These are phyloP conservation scores for Fusarium fracticaudum DNA, from an alignment of 2,329 filamentous ascomycete species.

Conservation along the genomic window DNA sequence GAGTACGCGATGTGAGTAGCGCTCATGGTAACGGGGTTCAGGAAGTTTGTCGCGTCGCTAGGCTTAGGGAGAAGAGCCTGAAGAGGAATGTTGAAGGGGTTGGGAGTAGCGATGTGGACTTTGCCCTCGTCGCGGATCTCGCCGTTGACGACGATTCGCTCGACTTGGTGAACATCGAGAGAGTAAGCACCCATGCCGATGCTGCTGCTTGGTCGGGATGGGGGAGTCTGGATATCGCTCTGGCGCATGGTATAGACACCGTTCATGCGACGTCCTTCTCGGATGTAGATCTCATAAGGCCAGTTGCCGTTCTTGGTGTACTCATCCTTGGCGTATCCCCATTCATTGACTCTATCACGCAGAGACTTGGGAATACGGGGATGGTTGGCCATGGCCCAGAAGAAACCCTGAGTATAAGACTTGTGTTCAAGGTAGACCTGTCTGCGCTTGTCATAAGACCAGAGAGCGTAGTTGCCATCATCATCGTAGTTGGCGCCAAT, in stretches of 20 bases:
- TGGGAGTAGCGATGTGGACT: conserved; percentile 20
- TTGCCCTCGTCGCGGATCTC: conserved; percentile 26
- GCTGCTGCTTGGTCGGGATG: not conserved
- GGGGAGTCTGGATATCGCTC: conserved; percentile 23
- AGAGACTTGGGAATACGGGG: conserved; percentile 14
- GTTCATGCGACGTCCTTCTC: conserved; percentile 28
- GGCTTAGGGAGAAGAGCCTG: conserved; percentile 15
- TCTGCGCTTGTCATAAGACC: conserved; percentile 22
- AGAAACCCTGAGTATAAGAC: conserved; percentile 28
- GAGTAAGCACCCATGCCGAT: conserved; percentile 22
- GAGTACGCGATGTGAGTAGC: conserved; percentile 28
- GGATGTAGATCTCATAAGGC: conserved; percentile 33
- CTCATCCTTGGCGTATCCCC: conserved; percentile 33
- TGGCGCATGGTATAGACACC: conserved; percentile 30
- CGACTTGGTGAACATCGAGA: conserved; percentile 29
- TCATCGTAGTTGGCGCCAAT: conserved; percentile 25
- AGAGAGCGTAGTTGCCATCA: conserved; percentile 24
- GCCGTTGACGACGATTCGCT: conserved; percentile 17
- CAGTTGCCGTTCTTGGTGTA: conserved; percentile 25
- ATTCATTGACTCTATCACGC: not conserved
- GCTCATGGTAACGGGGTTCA: conserved; percentile 30
- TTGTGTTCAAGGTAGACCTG: conserved; percentile 9
- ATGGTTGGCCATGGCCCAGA: conserved; percentile 31
- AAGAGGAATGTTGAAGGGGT: conserved; percentile 26
- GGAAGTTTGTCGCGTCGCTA: conserved; percentile 19